Base-by-base conservation (phyloP, 2,329 filamentous ascomycete species). In the Alternaria brassicicola region DNA sequence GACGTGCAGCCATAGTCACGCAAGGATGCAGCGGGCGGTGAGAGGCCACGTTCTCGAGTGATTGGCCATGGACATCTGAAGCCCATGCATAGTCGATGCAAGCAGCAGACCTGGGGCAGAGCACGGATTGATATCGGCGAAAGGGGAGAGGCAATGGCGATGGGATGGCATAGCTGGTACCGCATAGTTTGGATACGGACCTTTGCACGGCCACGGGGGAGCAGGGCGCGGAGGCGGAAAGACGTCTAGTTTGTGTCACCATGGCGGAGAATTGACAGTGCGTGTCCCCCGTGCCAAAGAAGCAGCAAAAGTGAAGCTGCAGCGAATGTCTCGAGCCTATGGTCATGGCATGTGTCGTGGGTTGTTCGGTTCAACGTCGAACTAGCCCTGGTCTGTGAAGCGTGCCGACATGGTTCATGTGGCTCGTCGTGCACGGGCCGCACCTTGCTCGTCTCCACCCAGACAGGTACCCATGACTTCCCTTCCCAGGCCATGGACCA, bases 41-140 rank as follows among this genome's bases (percentile, higher is more conserved):
- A 69, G 69, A 56, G 71, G 52, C 70, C 74, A 77, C 74, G 74
- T 77, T 77, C 65, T 54, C 36, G 67, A 66, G 63, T 69, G 72
- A 77, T 77, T 77, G 74, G 74, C 58, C 65, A 66, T 67, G 59
- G 69, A 68, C 48, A 46, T 41, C 46, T 57, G n/a, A 35, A 43
- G 49, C 36, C 55, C 56, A 59, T 63, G 59, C 64, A 65, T 62
- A 65, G 46, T 49, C 36, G 52, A 52, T 58, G 55, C 55, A 58
- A 33, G 56, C 55, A 55, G 52, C 41, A 57, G 50, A 50, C 41
- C 21, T 48, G 63, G 62, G 57, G 60, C 55, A 51, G 52, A 59
- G 53, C 57, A 56, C 57, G 49, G 62, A 61, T 49, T 41, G 43
- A 42, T 49, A 52, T 43, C 43, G 36, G 45, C 48, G 43, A 42